phyloP scores from a whole-genome alignment of 345 rosid genomes.

The Euclidium syriacum region DNA sequence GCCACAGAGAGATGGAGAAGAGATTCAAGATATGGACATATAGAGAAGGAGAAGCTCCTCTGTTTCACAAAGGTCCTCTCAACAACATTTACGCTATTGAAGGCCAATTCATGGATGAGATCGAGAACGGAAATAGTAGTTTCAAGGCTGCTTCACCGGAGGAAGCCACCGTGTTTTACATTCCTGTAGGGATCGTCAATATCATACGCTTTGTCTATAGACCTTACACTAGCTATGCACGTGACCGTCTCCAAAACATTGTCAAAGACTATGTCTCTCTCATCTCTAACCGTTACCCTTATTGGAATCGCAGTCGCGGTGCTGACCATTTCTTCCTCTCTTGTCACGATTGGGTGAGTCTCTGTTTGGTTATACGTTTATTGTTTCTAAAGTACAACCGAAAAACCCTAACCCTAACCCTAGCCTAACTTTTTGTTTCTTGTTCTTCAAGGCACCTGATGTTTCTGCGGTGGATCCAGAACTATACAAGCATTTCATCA shows the following conservation, averaged over 20 bases:
- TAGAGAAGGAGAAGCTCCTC: conserved; percentile 46
- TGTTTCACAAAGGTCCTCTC: conserved; percentile 39
- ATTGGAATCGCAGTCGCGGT: conserved; percentile 56
- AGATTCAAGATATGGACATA: conserved; percentile 55
- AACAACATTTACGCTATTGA: conserved; percentile 42
- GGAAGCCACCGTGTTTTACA: conserved; percentile 46
- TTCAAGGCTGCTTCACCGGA: conserved; percentile 40
- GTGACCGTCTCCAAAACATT: conserved; percentile 32
- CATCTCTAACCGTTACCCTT: conserved; percentile 43
- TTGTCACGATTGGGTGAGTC: conserved; percentile 65
- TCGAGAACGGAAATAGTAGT: conserved; percentile 37
- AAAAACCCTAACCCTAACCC: neutral
- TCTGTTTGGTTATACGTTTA: neutral
- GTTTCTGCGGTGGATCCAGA: conserved; percentile 41
- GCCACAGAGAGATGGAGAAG: conserved; percentile 51
- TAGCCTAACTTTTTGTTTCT: neutral
- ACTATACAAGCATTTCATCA: conserved; percentile 46
- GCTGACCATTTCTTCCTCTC: conserved; percentile 61
- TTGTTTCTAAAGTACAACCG: neutral
- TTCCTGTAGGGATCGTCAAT: conserved; percentile 41
- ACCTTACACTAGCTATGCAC: conserved; percentile 32
- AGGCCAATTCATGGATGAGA: conserved; percentile 57
- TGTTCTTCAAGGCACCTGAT: conserved; percentile 52
- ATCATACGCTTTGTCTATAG: conserved; percentile 36
- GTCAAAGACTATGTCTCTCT: conserved; percentile 39